Evolutionary conservation across 768 basidiomycete species (phyloP).

Genomic region (Tricholoma saponaceum): DNA sequence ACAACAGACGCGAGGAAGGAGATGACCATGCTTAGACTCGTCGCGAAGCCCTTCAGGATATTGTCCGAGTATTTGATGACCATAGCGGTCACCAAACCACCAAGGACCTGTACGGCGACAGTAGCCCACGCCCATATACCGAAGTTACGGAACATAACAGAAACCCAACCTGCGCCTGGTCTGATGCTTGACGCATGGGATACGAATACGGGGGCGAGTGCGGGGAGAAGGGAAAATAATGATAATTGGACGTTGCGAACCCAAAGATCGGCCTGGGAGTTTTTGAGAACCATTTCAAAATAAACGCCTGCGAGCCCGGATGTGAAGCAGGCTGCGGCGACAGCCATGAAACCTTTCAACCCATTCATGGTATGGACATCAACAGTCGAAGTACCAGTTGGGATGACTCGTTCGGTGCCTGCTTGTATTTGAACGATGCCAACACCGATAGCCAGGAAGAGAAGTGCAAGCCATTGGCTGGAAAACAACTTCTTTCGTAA

Average conservation of each 20-base stretch:
- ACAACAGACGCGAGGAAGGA: slow-evolving; percentile 91
- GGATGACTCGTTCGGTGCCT: slow-evolving; percentile 24
- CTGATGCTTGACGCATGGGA: slow-evolving; percentile 27
- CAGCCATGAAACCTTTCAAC: slow-evolving; percentile 84
- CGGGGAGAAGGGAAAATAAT: slow-evolving; percentile 89
- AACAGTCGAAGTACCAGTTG: slow-evolving; percentile 16
- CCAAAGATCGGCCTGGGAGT: slow-evolving; percentile 88
- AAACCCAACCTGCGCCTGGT: slow-evolving; percentile 34
- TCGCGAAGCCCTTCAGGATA: slow-evolving; percentile 93
- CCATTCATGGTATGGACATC: slow-evolving; percentile 66
- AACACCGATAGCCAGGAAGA: slow-evolving; percentile 85
- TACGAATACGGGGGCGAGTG: slow-evolving; percentile 72
- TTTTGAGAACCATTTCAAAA: slow-evolving; percentile 97
- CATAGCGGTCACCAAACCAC: slow-evolving; percentile 89
- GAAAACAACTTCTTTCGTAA: slow-evolving; percentile 71
- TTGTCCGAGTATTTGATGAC: slow-evolving; percentile 98
- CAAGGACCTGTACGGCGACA: slow-evolving; percentile 84
- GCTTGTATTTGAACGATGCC: slow-evolving; percentile 86
- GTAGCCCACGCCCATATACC: slow-evolving; percentile 96
- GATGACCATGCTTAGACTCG: slow-evolving; percentile 89
- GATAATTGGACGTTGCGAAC: slow-evolving; percentile 95
- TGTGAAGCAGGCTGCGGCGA: slow-evolving; percentile 88
- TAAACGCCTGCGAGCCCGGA: slow-evolving; percentile 97
- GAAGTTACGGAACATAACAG: slow-evolving; percentile 76
- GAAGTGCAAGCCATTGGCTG: slow-evolving; percentile 80